Conservation (phyloP, 345 rosid species). For the Aurinia saxatilis region DNA sequence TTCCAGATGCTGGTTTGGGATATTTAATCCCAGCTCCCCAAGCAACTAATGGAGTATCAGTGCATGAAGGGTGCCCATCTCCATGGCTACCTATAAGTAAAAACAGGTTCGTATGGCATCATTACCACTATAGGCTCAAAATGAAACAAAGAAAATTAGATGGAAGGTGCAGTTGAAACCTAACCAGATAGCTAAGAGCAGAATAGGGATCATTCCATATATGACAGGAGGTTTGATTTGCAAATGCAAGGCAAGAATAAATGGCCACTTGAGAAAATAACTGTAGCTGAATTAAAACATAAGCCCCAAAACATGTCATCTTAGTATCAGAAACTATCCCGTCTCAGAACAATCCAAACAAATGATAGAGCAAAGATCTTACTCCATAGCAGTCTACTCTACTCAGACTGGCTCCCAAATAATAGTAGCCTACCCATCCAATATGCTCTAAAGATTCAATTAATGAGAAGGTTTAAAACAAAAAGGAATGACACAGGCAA, state of each 20-base stretch:
- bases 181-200: conserved; percentile 11
- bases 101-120: background rate
- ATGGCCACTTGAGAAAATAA: conserved; percentile 8
- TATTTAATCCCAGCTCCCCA: conserved; percentile 93
- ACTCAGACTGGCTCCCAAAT: background rate
- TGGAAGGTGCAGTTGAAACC: conserved; percentile 12
- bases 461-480: background rate
- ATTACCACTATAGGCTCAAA: conserved; percentile 15
- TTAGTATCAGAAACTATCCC: background rate
- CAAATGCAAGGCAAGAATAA: conserved; percentile 10
- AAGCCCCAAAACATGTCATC: conserved; percentile 4
- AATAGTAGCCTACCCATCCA: background rate
- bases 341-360: conserved; percentile 6
- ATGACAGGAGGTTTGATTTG: background rate
- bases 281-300: background rate
- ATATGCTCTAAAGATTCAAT: background rate
- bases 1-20: conserved; percentile 45
- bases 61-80: conserved; percentile 89
- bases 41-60: conserved; percentile 93
- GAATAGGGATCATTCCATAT: conserved; percentile 1
- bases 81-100: conserved; percentile 73
- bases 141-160: background rate
- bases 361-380: background rate
- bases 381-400: background rate
- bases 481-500: background rate